A percentile compares a stretch with the other conserved stretches of the same genome.
phyloP scores from a whole-genome alignment of 129 eudicot genomes.

The Deinandra increscens region DNA sequence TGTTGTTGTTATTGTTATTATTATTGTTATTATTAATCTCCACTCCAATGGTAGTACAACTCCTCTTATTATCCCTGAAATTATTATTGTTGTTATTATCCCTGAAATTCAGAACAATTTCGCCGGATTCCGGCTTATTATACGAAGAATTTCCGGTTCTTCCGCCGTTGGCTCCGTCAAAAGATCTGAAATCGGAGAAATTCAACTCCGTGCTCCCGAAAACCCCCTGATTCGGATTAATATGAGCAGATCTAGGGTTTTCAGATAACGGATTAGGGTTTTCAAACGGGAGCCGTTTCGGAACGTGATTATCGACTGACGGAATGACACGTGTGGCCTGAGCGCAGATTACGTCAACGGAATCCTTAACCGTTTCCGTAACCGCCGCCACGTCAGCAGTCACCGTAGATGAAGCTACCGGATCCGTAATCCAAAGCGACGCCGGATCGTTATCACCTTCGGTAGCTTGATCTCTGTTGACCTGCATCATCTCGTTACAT shows the following conservation, averaged over 20 bases:
- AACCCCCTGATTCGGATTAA: slow-evolving; percentile 14
- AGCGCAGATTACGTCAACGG: too few species aligned
- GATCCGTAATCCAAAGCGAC: neutral
- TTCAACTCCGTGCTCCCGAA: slow-evolving; percentile 46
- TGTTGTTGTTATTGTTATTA: slow-evolving; percentile 44
- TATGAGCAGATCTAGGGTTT: too few species aligned
- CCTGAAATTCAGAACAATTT: slow-evolving; percentile 60
- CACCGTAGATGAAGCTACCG: too few species aligned
- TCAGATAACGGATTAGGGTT: too few species aligned
- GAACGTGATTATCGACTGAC: neutral
- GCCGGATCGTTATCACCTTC: neutral
- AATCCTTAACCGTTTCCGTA: too few species aligned
- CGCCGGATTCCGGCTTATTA: too few species aligned
- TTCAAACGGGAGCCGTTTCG: too few species aligned
- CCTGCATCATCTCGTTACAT: slow-evolving; percentile 17
- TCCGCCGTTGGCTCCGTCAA: neutral
- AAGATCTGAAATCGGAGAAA: slow-evolving; percentile 26
- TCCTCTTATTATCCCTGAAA: slow-evolving; percentile 50
- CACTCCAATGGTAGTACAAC: neutral
- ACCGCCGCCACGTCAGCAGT: neutral
- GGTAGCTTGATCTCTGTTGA: neutral
- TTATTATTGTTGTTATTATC: too few species aligned
- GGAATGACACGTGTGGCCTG: too few species aligned
- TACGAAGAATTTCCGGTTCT: too few species aligned
- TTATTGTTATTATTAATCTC: too few species aligned